Evolutionary conservation across 2,329 filamentous ascomycete genomes (phyloP).

Genomic region (Cordyceps farinosa): DNA sequence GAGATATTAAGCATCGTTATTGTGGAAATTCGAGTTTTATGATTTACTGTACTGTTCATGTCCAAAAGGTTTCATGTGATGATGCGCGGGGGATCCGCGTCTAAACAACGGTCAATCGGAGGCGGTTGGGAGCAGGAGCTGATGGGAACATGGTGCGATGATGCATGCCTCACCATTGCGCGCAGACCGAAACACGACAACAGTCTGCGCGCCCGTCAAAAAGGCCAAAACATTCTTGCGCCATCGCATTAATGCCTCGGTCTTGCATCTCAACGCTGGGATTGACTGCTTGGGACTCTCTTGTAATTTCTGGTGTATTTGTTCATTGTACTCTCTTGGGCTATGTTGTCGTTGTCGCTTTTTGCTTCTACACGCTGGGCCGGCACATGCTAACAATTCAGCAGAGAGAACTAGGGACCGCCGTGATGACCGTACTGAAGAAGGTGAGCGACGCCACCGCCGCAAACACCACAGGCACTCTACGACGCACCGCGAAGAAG

Average conservation of each 20-base stretch:
- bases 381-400: constrained; percentile 3
- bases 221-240: constrained; percentile 8
- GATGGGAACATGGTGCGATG: background rate
- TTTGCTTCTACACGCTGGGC: background rate
- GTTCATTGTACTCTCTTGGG: background rate
- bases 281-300: background rate
- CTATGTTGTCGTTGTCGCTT: background rate
- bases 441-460: background rate
- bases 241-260: constrained; percentile 12
- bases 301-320: constrained; percentile 6
- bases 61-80: constrained; percentile 11
- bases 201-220: background rate
- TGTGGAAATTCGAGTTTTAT: constrained; percentile 17
- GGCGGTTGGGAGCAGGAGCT: background rate
- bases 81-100: constrained; percentile 4
- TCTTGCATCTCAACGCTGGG: background rate
- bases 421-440: background rate
- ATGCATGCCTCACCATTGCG: background rate
- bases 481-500: constrained; percentile 24
- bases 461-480: background rate
- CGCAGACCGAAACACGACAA: background rate
- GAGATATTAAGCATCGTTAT: constrained; percentile 15
- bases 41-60: constrained; percentile 12
- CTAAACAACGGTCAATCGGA: constrained; percentile 6
- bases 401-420: constrained; percentile 9